Base-by-base conservation (phyloP, 768 basidiomycete genomes). In the Hypsizygus marmoreus region DNA sequence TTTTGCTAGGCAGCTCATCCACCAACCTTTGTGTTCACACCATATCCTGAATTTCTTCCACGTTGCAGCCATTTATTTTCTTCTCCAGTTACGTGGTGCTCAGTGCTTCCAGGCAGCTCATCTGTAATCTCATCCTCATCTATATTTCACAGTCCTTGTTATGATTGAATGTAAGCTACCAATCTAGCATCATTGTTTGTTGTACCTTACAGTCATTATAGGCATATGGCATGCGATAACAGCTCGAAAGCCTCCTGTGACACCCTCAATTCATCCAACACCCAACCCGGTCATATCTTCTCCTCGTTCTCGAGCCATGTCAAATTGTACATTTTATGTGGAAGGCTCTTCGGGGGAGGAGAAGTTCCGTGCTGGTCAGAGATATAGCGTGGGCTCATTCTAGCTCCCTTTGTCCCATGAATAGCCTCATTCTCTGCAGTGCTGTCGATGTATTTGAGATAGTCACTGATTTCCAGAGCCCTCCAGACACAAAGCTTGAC, bases 221-320 rank as follows among this genome's bases (percentile, higher is more conserved):
- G n/a, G n/a, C n/a, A n/a, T n/a, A n/a, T 38, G 3, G 30, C 36
- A 29, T 16, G 38, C 14, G 16, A 35, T 11, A 54, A 42, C 34
- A 54, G 17, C 13, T 33, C 45, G 30, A 54, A 54, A 2, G 29
- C 53, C 26, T 54, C 49, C 33, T 50, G 28, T 25, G 53, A 54
- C 4, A 54, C 41, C 20, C 26, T 10, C 11, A 54, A 17, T 23
- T 50, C 33, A 28, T 50, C 33, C 3, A 45, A 11, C 10, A 36
- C 35, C 42, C 14, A 28, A 4, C 26, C 34, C 12, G 37, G 23
- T 32, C 42, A 23, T 9, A 7, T 10, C 7, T 12, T 17, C 16
- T 33, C 24, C 26, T 47, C 34, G 28, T 28, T 3, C 7, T 33
- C 19, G 5, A 54, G 35, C 53, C 53, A 54, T 11, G 19, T 6